Conservation (phyloP, 2,329 filamentous ascomycete species). For the Pseudopyrenochaeta lycopersici region DNA sequence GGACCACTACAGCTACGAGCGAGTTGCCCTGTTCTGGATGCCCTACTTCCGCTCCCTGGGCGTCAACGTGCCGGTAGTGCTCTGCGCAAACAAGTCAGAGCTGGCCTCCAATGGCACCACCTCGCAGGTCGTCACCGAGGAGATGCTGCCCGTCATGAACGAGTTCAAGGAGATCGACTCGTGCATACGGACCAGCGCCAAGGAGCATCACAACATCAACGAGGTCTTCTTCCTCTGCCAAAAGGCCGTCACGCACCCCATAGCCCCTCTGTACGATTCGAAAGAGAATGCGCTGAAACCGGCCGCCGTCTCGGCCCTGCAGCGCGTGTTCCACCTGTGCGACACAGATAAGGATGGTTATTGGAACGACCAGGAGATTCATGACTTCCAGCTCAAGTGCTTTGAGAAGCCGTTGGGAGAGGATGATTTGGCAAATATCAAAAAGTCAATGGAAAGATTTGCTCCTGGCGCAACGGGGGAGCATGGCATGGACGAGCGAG, state of each 20-base stretch:
- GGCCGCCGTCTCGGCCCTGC: conserved; percentile 83
- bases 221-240: conserved; percentile 97
- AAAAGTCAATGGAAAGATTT: conserved; percentile 79
- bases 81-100: conserved; percentile 98
- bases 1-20: conserved; percentile 98
- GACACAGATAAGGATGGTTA: conserved; percentile 96
- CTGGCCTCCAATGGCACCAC: conserved; percentile 77
- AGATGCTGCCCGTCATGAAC: conserved; percentile 97
- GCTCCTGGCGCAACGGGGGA: conserved; percentile 67
- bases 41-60: conserved; percentile 96
- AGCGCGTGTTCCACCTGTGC: conserved; percentile 92
- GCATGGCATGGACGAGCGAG: conserved; percentile 77
- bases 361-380: conserved; percentile 88
- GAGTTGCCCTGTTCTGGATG: conserved; percentile 97
- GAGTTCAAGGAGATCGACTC: conserved; percentile 99
- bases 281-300: conserved; percentile 90
- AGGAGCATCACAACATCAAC: conserved; percentile 92
- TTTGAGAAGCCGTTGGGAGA: conserved; percentile 86
- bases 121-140: conserved; percentile 88
- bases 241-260: conserved; percentile 96
- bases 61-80: conserved; percentile 96
- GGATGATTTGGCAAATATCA: conserved; percentile 90
- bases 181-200: conserved; percentile 92
- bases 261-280: conserved; percentile 94
- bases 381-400: conserved; percentile 88